Base-by-base conservation (phyloP, 495 filamentous ascomycete species). In the Patellaria atrata region DNA sequence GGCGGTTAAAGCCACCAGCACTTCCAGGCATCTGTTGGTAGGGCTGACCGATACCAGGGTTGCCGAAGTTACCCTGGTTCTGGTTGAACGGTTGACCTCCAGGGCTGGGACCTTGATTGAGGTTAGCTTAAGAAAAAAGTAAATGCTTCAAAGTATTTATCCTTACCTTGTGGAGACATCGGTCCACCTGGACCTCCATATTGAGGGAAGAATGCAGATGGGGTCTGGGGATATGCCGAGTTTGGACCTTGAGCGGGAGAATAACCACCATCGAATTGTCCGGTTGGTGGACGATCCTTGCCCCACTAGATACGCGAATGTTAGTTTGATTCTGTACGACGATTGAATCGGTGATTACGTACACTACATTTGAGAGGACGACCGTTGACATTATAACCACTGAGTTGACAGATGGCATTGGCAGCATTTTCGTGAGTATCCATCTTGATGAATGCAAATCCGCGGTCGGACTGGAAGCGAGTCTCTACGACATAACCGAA, bases 391-490 rank as follows among this genome's bases (percentile, higher is more conserved):
- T 94, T 89, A 58, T 94, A 94, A 6, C 86, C 84, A 48, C 80
- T 94, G 38, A 99, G 62, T 49, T 94, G 87, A 58, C 89, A 99
- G 51, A 99, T 99, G 12, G 89, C 83, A 81, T 89, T 93, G 11
- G 89, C 86, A 6, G 89, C 89, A 59, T 96, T 94, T 56, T 99
- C 89, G 44, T 99, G 89, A 3, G 76, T 80, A 48, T 96, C 89
- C 87, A 99, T 94, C 70, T 99, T 99, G 58, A 99, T 79, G 52
- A 99, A 99, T 0, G 89, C 83, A 59, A 99, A 99, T 9, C 89
- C 89, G 35, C 91, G 81, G 55, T 99, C 91, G 33, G 89, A 84
- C 58, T 99, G 89, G 65, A 99, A 89, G 35, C 89, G 82, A 35
- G 86, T 94, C 59, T 99, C 89, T 17, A 89, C 75, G 31, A 99